These are phyloP conservation scores for Talaromyces marneffei DNA, from an alignment of 2,329 filamentous ascomycete species.

Conservation along the genomic window DNA sequence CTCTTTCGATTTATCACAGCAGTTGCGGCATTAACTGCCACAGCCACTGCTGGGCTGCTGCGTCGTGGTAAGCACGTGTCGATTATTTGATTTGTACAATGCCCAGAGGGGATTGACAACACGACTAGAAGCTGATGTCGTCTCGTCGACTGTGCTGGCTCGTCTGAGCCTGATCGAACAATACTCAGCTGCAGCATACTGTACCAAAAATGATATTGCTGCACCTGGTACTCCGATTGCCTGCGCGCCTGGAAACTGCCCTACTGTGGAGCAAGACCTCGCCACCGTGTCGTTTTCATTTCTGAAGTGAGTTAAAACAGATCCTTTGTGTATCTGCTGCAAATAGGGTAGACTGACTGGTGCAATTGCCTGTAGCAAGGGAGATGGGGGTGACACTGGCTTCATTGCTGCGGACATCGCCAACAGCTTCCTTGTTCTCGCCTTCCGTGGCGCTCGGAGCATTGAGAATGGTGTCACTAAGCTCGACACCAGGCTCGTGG, in stretches of 20 bases:
- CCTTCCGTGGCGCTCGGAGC: constrained; percentile 31
- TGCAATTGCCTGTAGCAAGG: background rate
- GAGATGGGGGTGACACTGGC: constrained; percentile 38
- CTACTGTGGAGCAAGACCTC: constrained; percentile 42
- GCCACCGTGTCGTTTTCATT: constrained; percentile 46
- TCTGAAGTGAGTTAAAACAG: constrained; percentile 36
- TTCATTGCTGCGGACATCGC: constrained; percentile 44
- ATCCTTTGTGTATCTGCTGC: background rate
- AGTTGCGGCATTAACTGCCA: background rate
- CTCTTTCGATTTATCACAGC: background rate
- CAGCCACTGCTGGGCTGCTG: constrained; percentile 2
- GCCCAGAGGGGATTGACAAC: background rate
- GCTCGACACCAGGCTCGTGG: constrained; percentile 22
- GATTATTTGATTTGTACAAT: background rate
- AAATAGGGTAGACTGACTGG: background rate
- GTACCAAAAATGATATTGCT: constrained; percentile 44
- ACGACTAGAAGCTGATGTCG: constrained; percentile 20
- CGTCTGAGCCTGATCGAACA: constrained; percentile 46
- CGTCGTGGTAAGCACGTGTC: constrained; percentile 5
- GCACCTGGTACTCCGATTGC: constrained; percentile 36
- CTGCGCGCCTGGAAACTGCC: constrained; percentile 45
- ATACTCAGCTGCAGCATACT: constrained; percentile 51
- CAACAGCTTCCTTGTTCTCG: constrained; percentile 32
- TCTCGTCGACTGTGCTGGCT: constrained; percentile 37
- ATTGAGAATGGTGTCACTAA: constrained; percentile 27